phyloP scores from a whole-genome alignment of 345 rosid genomes.

The Pistacia integerrima region DNA sequence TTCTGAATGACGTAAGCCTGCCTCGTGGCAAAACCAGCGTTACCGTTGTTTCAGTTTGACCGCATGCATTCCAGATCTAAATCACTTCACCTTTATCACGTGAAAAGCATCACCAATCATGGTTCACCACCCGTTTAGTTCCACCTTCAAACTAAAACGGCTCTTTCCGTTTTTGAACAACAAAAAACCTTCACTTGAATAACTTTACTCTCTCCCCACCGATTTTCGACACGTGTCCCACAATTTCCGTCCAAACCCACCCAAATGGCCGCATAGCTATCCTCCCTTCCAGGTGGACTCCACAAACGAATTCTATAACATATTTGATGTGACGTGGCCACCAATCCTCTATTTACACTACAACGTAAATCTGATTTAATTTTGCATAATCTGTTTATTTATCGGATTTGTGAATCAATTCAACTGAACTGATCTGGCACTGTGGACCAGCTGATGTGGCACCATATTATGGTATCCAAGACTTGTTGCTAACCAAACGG shows the following conservation, averaged over 20 bases:
- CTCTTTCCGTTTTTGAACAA: not conserved
- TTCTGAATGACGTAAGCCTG: too few relatives aligned
- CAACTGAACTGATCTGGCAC: constrained; percentile 15
- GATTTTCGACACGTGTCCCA: not conserved
- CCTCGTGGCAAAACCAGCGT: too few relatives aligned
- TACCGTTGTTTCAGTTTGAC: too few relatives aligned
- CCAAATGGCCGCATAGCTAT: not conserved
- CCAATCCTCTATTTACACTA: constrained; percentile 7
- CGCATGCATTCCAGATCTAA: not conserved
- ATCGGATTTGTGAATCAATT: not conserved
- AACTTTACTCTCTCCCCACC: not conserved
- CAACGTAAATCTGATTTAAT: not conserved
- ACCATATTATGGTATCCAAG: not conserved
- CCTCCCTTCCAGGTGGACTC: not conserved
- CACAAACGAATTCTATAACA: not conserved
- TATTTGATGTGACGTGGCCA: not conserved
- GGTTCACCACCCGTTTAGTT: not conserved
- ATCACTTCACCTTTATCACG: not conserved
- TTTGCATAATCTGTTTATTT: too few relatives aligned
- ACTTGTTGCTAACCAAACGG: constrained; percentile 21
- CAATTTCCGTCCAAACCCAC: not conserved
- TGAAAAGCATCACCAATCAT: not conserved
- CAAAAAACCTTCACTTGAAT: too few relatives aligned
- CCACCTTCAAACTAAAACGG: not conserved
- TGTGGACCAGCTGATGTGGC: not conserved